A percentile compares a stretch with the other conserved stretches of the same genome.
These are phyloP conservation scores for Perkinsus olseni DNA, from an alignment of 169 alveolate genomes.

Conservation along the genomic window DNA sequence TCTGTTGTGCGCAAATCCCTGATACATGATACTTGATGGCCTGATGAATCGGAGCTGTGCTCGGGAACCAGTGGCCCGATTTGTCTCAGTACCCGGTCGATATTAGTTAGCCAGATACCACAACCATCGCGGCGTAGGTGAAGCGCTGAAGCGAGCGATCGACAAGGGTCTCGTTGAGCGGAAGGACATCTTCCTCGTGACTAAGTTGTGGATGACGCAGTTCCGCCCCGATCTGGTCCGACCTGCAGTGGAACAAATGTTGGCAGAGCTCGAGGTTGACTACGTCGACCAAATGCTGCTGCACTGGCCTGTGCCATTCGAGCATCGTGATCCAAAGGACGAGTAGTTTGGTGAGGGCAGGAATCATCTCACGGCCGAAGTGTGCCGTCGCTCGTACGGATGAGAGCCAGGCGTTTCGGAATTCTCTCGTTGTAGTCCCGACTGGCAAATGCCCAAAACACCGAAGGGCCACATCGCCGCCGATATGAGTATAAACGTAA, in stretches of 20 bases:
- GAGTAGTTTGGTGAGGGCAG: neutral
- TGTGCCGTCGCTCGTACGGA: too few species aligned
- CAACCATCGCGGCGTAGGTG: neutral
- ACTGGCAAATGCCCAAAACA: neutral
- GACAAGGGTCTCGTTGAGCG: neutral
- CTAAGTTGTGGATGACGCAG: slow-evolving; percentile 35
- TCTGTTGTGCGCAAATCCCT: too few species aligned
- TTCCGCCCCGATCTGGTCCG: slow-evolving; percentile 28
- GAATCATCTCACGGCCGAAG: too few species aligned
- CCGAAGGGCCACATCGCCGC: neutral
- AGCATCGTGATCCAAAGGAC: neutral
- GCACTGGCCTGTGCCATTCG: slow-evolving; percentile 39
- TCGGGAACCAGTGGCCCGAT: too few species aligned
- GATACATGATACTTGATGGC: too few species aligned
- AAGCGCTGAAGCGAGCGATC: neutral
- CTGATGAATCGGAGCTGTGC: too few species aligned
- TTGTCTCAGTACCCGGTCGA: too few species aligned
- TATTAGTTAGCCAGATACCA: neutral
- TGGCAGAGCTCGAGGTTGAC: slow-evolving; percentile 31
- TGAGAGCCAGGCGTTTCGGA: too few species aligned
- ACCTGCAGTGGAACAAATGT: slow-evolving; percentile 31
- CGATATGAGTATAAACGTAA: neutral
- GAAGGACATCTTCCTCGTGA: slow-evolving; percentile 34
- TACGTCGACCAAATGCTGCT: slow-evolving; percentile 41
- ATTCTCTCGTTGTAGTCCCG: neutral